Conservation (phyloP, 1,284 basidiomycete genomes). For the Austroboletus niveus region DNA sequence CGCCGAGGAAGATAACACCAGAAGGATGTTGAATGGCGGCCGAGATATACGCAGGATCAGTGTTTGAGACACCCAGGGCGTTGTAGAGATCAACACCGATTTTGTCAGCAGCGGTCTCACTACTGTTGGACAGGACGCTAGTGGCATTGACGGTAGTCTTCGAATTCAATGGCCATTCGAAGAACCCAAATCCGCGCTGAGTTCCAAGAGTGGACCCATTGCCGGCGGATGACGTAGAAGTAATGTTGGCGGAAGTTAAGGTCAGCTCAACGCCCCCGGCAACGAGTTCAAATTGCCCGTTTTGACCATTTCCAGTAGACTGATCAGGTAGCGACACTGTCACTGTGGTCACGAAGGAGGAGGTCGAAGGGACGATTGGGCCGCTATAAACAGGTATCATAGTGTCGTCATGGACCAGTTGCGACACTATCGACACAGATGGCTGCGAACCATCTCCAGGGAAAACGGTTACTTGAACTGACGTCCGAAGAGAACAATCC, state of each 20-base stretch:
- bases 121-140: conserved; percentile 60
- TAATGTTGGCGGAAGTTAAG: conserved; percentile 59
- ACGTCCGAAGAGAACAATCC: conserved; percentile 80
- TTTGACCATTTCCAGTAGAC: conserved; percentile 58
- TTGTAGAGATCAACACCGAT: conserved; percentile 60
- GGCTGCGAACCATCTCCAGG: conserved; percentile 68
- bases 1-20: conserved; percentile 72
- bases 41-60: conserved; percentile 41
- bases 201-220: conserved; percentile 34
- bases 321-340: conserved; percentile 63
- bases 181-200: conserved; percentile 65
- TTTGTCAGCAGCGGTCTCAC: conserved; percentile 69
- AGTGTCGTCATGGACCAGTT: conserved; percentile 70
- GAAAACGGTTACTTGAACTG: conserved; percentile 82
- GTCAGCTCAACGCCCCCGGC: conserved; percentile 78
- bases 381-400: conserved; percentile 75
- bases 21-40: conserved; percentile 66
- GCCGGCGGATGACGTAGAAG: conserved; percentile 28
- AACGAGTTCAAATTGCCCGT: conserved; percentile 73
- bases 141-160: conserved; percentile 52
- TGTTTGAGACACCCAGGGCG: conserved; percentile 47
- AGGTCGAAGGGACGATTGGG: conserved; percentile 71
- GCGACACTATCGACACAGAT: conserved; percentile 66
- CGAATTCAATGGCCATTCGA: conserved; percentile 70
- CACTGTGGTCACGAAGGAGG: conserved; percentile 74